phyloP scores from a whole-genome alignment of 2,329 filamentous ascomycete genomes.

The Metarhizium guizhouense region DNA sequence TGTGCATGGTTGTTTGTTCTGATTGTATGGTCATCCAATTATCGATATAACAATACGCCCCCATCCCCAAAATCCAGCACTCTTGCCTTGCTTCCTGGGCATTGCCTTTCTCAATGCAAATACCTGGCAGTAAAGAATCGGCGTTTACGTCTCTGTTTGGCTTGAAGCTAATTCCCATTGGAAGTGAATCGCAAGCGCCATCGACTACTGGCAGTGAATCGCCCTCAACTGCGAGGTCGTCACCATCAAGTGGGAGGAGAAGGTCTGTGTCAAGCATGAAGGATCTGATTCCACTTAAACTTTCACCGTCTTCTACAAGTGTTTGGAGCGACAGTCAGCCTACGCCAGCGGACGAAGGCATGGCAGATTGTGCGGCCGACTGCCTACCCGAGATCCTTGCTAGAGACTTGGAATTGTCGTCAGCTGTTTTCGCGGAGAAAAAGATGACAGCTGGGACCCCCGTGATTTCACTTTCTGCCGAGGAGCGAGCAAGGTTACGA shows the following conservation, averaged over 20 bases:
- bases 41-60: constrained; percentile 6
- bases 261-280: constrained; percentile 32
- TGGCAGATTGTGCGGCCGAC: constrained; percentile 25
- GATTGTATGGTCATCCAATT: neutral
- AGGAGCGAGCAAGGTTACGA: constrained; percentile 14
- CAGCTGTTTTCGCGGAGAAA: constrained; percentile 37
- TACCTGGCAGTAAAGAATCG: constrained; percentile 1
- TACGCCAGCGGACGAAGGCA: constrained; percentile 15
- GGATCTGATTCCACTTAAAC: constrained; percentile 26
- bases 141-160: constrained; percentile 4
- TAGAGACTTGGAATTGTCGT: constrained; percentile 41
- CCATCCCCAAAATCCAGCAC: constrained; percentile 1
- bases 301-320: constrained; percentile 19
- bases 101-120: constrained; percentile 6
- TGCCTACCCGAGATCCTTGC: constrained; percentile 50
- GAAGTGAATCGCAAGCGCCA: neutral
- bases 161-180: neutral
- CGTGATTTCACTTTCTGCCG: constrained; percentile 23
- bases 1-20: constrained; percentile 1
- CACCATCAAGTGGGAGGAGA: constrained; percentile 15
- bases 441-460: constrained; percentile 45
- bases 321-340: constrained; percentile 11
- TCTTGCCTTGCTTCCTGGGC: constrained; percentile 4
- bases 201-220: constrained; percentile 2
- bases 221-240: constrained; percentile 9